Percentiles rank a stretch among this genome's conserved stretches.
Evolutionary conservation across 1,284 basidiomycete genomes (phyloP).

Genomic region (Laetiporus sulphureus): DNA sequence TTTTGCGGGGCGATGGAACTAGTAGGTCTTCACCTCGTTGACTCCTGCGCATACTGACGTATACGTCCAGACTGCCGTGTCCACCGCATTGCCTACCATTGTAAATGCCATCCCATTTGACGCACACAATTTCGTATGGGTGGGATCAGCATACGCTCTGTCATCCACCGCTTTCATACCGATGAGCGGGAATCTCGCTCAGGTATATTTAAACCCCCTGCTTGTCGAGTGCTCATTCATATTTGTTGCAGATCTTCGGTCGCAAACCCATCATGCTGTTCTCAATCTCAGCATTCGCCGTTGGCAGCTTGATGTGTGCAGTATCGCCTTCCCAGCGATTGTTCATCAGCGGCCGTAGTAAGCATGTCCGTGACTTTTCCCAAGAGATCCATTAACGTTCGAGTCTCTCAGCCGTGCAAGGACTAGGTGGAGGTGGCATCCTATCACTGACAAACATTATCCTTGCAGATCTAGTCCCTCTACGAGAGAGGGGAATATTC

Average conservation of each 20-base stretch:
- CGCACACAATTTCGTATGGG: too few species aligned
- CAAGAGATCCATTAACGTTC: neutral
- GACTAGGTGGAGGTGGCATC: constrained; percentile 45
- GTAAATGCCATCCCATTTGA: too few species aligned
- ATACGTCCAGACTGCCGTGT: too few species aligned
- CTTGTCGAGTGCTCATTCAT: too few species aligned
- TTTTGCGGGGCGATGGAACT: too few species aligned
- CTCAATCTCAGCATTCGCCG: constrained; percentile 7
- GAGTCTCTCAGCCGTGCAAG: constrained; percentile 32
- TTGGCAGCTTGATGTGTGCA: constrained; percentile 26
- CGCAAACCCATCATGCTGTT: constrained; percentile 7
- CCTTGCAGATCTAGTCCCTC: constrained; percentile 16
- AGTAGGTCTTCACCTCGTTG: too few species aligned
- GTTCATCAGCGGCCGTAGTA: constrained; percentile 33
- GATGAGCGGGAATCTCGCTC: too few species aligned
- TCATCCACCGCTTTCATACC: too few species aligned
- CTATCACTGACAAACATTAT: constrained; percentile 24
- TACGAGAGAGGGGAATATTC: constrained; percentile 14
- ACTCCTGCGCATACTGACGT: too few species aligned
- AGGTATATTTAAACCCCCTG: too few species aligned
- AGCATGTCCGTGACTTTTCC: constrained; percentile 1
- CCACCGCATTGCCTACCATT: too few species aligned
- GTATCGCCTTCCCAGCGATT: constrained; percentile 34
- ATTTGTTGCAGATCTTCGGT: constrained; percentile 11
- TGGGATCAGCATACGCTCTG: too few species aligned